phyloP scores from a whole-genome alignment of 805 yeast genomes.

The Jamesozyma piceae region DNA sequence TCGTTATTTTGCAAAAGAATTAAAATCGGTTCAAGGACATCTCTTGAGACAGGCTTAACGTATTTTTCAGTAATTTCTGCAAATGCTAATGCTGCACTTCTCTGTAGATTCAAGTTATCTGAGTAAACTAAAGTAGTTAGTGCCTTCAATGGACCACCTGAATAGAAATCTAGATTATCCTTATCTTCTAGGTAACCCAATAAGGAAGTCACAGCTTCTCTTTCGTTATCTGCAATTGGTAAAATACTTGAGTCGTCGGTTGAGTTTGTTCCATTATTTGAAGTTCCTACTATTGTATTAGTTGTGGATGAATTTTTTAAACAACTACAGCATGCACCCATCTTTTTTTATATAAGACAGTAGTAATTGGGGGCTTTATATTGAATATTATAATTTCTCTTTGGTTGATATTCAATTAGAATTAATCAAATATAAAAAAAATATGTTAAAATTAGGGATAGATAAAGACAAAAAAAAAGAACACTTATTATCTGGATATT shows the following conservation, averaged over 20 bases:
- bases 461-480: background rate
- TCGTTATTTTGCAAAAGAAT: constrained; percentile 79
- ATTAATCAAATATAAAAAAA: background rate
- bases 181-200: constrained; percentile 80
- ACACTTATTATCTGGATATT: background rate
- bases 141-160: constrained; percentile 73
- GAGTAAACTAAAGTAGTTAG: constrained; percentile 88
- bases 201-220: constrained; percentile 89
- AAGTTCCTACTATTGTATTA: constrained; percentile 2
- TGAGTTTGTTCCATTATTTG: constrained; percentile 5
- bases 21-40: constrained; percentile 87
- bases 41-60: constrained; percentile 80
- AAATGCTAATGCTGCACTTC: constrained; percentile 96
- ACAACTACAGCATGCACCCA: constrained; percentile 51
- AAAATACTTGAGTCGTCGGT: constrained; percentile 43
- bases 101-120: constrained; percentile 87
- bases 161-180: constrained; percentile 73
- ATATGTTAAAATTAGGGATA: background rate
- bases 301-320: constrained; percentile 19
- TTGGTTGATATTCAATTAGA: background rate
- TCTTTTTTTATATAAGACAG: constrained; percentile 11
- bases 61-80: constrained; percentile 97
- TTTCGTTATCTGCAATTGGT: constrained; percentile 89
- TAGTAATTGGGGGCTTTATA: background rate
- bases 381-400: too few species aligned